Conservation (phyloP, 2,329 filamentous ascomycete species). For the Penicillium fuscoglaucum region DNA sequence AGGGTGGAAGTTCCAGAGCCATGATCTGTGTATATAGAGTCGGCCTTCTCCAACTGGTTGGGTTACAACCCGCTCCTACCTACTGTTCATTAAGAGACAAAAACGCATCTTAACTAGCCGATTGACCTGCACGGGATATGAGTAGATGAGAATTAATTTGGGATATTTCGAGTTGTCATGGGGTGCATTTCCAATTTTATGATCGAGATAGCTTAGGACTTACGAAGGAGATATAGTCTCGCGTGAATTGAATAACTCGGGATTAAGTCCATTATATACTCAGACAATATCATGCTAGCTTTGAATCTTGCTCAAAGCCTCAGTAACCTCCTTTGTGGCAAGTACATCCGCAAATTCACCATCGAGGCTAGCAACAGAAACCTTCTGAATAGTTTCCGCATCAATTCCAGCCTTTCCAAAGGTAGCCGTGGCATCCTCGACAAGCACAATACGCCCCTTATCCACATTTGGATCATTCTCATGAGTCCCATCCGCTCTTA, state of each 20-base stretch:
- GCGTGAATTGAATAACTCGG: neutral
- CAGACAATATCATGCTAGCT: neutral
- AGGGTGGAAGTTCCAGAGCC: neutral
- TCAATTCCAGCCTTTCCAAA: conserved; percentile 47
- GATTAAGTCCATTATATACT: neutral
- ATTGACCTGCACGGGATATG: neutral
- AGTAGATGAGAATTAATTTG: neutral
- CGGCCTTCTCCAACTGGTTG: neutral
- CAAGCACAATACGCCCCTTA: conserved; percentile 42
- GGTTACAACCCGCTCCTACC: too few relatives aligned
- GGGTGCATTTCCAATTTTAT: neutral
- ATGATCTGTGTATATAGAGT: neutral
- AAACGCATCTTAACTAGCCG: neutral
- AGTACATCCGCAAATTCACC: conserved; percentile 49
- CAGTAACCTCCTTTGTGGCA: conserved; percentile 40
- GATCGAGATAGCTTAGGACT: neutral
- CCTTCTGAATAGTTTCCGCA: conserved; percentile 49
- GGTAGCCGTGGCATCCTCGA: conserved; percentile 50
- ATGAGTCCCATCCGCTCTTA: conserved; percentile 24
- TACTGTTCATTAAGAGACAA: neutral
- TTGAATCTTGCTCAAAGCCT: conserved; percentile 21
- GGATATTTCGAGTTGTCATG: neutral
- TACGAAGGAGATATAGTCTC: neutral
- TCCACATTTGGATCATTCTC: conserved; percentile 23
- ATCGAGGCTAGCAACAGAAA: conserved; percentile 48